Evolutionary conservation across 768 basidiomycete genomes (phyloP).

Genomic region (Phanerochaete sordida): DNA sequence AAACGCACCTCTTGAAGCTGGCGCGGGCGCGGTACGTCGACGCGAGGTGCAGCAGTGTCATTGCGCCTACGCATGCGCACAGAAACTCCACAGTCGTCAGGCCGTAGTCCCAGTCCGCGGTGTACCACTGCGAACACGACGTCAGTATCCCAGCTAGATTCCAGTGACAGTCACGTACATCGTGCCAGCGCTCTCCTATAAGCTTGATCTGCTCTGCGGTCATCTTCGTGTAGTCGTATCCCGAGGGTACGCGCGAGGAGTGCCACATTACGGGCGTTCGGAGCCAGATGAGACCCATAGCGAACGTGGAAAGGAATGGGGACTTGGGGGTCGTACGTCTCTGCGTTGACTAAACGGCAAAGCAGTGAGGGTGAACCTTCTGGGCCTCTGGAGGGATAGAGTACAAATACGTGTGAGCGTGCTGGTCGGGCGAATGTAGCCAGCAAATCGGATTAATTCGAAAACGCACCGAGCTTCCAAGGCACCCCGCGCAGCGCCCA

Average conservation of each 20-base stretch:
- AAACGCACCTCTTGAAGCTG: not conserved
- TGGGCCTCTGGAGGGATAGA: too few relatives aligned
- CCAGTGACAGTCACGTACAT: slow-evolving; percentile 16
- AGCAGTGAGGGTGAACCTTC: too few relatives aligned
- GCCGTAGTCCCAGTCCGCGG: slow-evolving; percentile 31
- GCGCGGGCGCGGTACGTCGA: not conserved
- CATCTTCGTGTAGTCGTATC: slow-evolving; percentile 22
- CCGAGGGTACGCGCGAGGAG: slow-evolving; percentile 21
- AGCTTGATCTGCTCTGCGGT: slow-evolving; percentile 20
- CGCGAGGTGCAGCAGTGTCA: not conserved
- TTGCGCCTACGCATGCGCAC: slow-evolving; percentile 21
- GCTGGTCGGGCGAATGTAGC: too few relatives aligned
- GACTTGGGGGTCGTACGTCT: not conserved
- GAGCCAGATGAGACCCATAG: slow-evolving; percentile 28
- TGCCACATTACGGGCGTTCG: slow-evolving; percentile 27
- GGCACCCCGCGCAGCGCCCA: too few relatives aligned
- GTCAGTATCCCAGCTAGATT: not conserved
- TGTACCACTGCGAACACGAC: slow-evolving; percentile 23
- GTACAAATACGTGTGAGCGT: too few relatives aligned
- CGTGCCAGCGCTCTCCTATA: slow-evolving; percentile 23
- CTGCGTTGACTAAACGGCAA: too few relatives aligned
- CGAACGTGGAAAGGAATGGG: not conserved
- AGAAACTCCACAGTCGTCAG: slow-evolving; percentile 28
- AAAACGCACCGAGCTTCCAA: too few relatives aligned
- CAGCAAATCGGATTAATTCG: too few relatives aligned